phyloP scores from a whole-genome alignment of 148 eudicot genomes.

The Spergularia bocconei region DNA sequence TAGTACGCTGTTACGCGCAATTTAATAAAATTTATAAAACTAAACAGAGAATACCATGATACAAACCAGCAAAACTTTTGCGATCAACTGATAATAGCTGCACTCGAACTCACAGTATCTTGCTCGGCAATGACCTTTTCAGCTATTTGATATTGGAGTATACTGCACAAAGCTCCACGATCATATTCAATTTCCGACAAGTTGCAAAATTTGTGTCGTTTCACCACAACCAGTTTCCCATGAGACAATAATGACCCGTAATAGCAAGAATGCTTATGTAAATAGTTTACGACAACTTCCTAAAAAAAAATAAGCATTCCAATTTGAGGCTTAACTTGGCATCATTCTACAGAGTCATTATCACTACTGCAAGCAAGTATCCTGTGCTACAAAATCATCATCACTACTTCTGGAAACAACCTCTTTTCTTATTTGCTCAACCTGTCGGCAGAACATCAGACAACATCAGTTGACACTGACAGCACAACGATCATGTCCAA shows the following conservation, averaged over 20 bases:
- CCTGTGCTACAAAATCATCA: slow-evolving; percentile 57
- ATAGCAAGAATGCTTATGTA: background rate
- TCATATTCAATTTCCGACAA: slow-evolving; percentile 80
- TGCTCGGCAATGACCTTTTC: slow-evolving; percentile 93
- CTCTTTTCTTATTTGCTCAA: slow-evolving; percentile 98
- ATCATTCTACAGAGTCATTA: too few species aligned
- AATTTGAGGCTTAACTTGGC: background rate
- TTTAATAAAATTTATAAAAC: too few species aligned
- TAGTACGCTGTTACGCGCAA: too few species aligned
- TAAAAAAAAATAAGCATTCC: background rate
- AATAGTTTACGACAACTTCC: background rate
- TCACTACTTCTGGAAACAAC: slow-evolving; percentile 77
- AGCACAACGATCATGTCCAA: background rate
- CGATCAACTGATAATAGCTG: slow-evolving; percentile 7
- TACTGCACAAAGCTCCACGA: slow-evolving; percentile 73
- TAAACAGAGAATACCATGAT: slow-evolving; percentile 16
- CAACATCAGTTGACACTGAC: slow-evolving; percentile 3
- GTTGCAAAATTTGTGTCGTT: slow-evolving; percentile 97
- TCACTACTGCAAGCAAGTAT: slow-evolving; percentile 41
- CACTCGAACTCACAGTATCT: slow-evolving; percentile 68
- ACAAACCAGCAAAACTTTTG: background rate
- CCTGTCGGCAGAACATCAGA: slow-evolving; percentile 43
- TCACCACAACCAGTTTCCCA: slow-evolving; percentile 99
- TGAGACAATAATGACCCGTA: slow-evolving; percentile 83
- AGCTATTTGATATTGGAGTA: slow-evolving; percentile 86